Evolutionary conservation across 106 monocot genomes (phyloP).

Genomic region (Platanthera zijinensis): DNA sequence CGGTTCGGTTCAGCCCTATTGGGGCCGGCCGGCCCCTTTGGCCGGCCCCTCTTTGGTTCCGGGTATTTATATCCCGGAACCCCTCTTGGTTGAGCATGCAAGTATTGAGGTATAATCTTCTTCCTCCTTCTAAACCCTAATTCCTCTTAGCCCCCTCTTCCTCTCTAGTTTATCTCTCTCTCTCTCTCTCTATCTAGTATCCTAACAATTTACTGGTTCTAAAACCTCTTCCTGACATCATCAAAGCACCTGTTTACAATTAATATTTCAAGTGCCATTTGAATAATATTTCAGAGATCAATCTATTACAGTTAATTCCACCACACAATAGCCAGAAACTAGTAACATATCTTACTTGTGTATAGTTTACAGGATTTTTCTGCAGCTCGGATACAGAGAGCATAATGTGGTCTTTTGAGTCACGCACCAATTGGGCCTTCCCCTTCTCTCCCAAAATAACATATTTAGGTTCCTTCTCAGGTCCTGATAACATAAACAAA

Average conservation of each 20-base stretch:
- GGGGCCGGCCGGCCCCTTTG: no score
- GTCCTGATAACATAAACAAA: constrained; percentile 36
- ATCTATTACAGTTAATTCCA: background rate
- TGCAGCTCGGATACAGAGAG: constrained; percentile 64
- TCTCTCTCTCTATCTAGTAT: no score
- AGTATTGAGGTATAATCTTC: no score
- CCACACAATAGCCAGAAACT: background rate
- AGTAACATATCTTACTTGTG: constrained; percentile 42
- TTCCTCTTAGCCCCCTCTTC: no score
- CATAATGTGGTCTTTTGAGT: constrained; percentile 60
- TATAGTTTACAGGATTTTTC: constrained; percentile 87
- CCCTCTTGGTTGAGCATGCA: no score
- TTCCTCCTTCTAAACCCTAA: no score
- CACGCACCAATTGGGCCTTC: constrained; percentile 82
- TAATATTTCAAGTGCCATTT: background rate
- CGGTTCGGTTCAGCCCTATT: no score
- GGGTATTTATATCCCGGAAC: no score
- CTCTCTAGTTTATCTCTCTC: no score
- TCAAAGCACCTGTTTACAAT: background rate
- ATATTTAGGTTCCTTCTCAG: constrained; percentile 82
- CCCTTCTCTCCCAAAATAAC: constrained; percentile 92
- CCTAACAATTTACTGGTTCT: no score
- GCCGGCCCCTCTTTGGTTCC: no score
- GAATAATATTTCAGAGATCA: background rate
- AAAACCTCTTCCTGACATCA: background rate